These are phyloP conservation scores for Hypoxylon lienhwacheense DNA, from an alignment of 495 filamentous ascomycete genomes.

Conservation along the genomic window DNA sequence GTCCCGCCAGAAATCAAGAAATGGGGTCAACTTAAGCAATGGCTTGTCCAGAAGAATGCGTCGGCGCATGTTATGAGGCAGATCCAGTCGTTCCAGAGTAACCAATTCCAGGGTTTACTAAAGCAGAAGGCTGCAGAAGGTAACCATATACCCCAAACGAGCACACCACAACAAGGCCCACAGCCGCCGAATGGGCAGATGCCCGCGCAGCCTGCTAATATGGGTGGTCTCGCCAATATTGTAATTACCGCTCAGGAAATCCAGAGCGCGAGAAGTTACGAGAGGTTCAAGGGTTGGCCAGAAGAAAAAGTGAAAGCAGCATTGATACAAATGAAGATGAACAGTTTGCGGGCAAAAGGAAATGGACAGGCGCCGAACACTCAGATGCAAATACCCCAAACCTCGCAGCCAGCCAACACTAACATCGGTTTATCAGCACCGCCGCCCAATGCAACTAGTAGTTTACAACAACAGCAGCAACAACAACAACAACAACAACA, in stretches of 20 bases:
- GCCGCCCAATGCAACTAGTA: slow-evolving; percentile 18
- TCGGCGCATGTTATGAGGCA: slow-evolving; percentile 20
- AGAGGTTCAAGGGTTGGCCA: slow-evolving; percentile 42
- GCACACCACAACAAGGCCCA: slow-evolving; percentile 40
- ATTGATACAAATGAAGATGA: slow-evolving; percentile 35
- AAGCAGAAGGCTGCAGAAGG: slow-evolving; percentile 29
- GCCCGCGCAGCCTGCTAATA: slow-evolving; percentile 33
- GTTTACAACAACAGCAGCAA: slow-evolving; percentile 23
- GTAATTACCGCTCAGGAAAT: slow-evolving; percentile 48
- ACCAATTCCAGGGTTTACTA: slow-evolving; percentile 52
- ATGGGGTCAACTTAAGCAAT: slow-evolving; percentile 74
- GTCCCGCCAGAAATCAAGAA: slow-evolving; percentile 63
- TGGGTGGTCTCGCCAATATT: slow-evolving; percentile 23
- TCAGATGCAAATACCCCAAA: slow-evolving; percentile 33
- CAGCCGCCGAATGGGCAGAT: slow-evolving; percentile 43
- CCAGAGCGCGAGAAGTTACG: slow-evolving; percentile 44
- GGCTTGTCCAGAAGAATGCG: slow-evolving; percentile 53
- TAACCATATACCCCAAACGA: slow-evolving; percentile 28
- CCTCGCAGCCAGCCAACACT: slow-evolving; percentile 36
- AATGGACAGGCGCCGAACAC: slow-evolving; percentile 28
- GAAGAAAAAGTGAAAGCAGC: slow-evolving; percentile 59
- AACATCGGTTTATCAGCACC: slow-evolving; percentile 38
- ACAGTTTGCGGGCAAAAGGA: slow-evolving; percentile 35
- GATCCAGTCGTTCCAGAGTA: slow-evolving; percentile 41
- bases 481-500: slow-evolving; percentile 30